A percentile compares a stretch with the other conserved stretches of the same genome.
phyloP scores from a whole-genome alignment of 2,329 filamentous ascomycete species.

The Pseudocercospora pini-densiflorae region DNA sequence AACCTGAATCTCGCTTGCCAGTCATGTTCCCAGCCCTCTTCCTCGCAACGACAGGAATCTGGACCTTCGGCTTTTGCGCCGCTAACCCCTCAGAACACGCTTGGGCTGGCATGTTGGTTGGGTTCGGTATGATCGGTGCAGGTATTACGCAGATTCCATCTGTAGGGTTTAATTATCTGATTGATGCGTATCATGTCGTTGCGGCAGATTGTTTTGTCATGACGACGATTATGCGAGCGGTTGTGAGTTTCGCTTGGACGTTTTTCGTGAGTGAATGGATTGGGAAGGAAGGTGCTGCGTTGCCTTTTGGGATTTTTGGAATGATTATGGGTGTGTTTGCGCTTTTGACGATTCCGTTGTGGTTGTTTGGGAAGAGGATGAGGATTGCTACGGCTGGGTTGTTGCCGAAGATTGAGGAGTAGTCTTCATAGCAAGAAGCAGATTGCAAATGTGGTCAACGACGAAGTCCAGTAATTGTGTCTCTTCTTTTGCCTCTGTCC shows the following conservation, averaged over 20 bases:
- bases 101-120: slow-evolving; percentile 48
- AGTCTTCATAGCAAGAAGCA: neutral
- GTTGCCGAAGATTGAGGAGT: slow-evolving; percentile 22
- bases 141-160: slow-evolving; percentile 49
- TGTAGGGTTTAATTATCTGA: slow-evolving; percentile 53
- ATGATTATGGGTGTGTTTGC: slow-evolving; percentile 57
- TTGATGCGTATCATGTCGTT: slow-evolving; percentile 55
- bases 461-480: too few species aligned
- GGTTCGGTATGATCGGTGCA: slow-evolving; percentile 47
- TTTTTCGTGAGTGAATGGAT: slow-evolving; percentile 60
- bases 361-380: slow-evolving; percentile 45
- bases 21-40: slow-evolving; percentile 45
- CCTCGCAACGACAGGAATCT: slow-evolving; percentile 44
- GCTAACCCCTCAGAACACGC: slow-evolving; percentile 42
- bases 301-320: slow-evolving; percentile 59
- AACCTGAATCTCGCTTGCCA: slow-evolving; percentile 47
- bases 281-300: slow-evolving; percentile 46
- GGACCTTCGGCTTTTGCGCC: slow-evolving; percentile 47
- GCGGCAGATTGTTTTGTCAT: slow-evolving; percentile 60
- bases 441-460: too few species aligned
- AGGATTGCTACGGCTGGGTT: slow-evolving; percentile 45
- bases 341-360: slow-evolving; percentile 45
- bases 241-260: slow-evolving; percentile 60
- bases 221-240: slow-evolving; percentile 54
- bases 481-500: too few species aligned